Conservation (phyloP, 2,329 filamentous ascomycete genomes). For the Onygena corvina region DNA sequence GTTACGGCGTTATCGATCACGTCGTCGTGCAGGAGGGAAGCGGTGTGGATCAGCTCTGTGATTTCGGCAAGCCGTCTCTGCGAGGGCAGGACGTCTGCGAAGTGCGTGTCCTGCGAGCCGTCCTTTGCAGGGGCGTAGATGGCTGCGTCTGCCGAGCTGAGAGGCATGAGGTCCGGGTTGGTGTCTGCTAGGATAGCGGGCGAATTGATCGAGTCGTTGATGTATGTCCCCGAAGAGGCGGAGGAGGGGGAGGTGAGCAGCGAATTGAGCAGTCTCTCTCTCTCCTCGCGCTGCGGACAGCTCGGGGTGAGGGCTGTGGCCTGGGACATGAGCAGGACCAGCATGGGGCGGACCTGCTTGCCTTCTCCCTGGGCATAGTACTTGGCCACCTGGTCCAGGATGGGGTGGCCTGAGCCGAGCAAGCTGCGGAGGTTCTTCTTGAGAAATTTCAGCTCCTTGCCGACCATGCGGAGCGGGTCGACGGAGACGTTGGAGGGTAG, state of each 20-base stretch:
- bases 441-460: slow-evolving; percentile 92
- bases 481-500: slow-evolving; percentile 49
- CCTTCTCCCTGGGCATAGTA: slow-evolving; percentile 96
- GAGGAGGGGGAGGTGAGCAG: slow-evolving; percentile 18
- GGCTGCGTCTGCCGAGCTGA: slow-evolving; percentile 34
- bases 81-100: slow-evolving; percentile 65
- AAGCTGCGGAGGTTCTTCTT: slow-evolving; percentile 87
- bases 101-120: slow-evolving; percentile 20
- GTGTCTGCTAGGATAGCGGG: slow-evolving; percentile 58
- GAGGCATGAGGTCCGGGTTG: slow-evolving; percentile 56
- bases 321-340: slow-evolving; percentile 91
- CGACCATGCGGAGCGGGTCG: slow-evolving; percentile 79
- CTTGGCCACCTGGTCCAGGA: slow-evolving; percentile 87
- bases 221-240: slow-evolving; percentile 21
- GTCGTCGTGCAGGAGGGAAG: slow-evolving; percentile 92
- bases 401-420: slow-evolving; percentile 87
- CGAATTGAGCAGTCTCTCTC: slow-evolving; percentile 16
- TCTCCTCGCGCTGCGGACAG: slow-evolving; percentile 31
- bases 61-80: slow-evolving; percentile 91
- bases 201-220: slow-evolving; percentile 52
- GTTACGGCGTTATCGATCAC: slow-evolving; percentile 89
- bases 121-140: slow-evolving; percentile 1
- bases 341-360: slow-evolving; percentile 88
- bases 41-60: slow-evolving; percentile 92
- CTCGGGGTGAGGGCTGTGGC: slow-evolving; percentile 75